phyloP scores from a whole-genome alignment of 1,284 basidiomycete species.

The Ceratobasidium sp. region DNA sequence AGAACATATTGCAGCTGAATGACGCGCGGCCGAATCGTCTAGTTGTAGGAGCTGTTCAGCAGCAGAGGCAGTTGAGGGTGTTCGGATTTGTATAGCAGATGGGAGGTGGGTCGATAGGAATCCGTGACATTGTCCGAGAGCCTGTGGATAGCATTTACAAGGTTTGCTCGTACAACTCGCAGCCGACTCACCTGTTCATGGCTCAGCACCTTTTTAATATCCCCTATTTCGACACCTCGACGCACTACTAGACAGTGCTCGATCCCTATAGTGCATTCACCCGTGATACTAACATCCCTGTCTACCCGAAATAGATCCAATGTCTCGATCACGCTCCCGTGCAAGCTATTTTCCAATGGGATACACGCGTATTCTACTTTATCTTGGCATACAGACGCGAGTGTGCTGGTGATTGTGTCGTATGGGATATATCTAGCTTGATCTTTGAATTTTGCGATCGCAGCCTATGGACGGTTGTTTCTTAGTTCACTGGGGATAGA shows the following conservation, averaged over 20 bases:
- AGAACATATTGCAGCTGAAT: slow-evolving; percentile 48
- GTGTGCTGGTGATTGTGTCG: slow-evolving; percentile 46
- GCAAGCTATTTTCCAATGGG: slow-evolving; percentile 48
- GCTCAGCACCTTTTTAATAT: slow-evolving; percentile 46
- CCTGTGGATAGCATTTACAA: slow-evolving; percentile 21
- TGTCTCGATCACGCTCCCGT: slow-evolving; percentile 49
- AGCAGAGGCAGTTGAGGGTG: slow-evolving; percentile 49
- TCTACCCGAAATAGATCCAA: slow-evolving; percentile 47
- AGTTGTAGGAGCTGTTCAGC: slow-evolving; percentile 46
- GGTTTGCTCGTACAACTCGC: too few relatives aligned
- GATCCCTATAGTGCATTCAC: slow-evolving; percentile 46
- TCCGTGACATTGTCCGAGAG: slow-evolving; percentile 48
- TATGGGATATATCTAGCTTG: slow-evolving; percentile 42
- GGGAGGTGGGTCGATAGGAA: slow-evolving; percentile 45
- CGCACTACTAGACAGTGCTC: slow-evolving; percentile 47
- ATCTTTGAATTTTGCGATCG: slow-evolving; percentile 45
- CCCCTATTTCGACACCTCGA: slow-evolving; percentile 42
- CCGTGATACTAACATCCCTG: slow-evolving; percentile 35
- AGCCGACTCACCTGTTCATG: slow-evolving; percentile 48
- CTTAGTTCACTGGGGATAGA: background rate
- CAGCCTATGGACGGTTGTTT: slow-evolving; percentile 39
- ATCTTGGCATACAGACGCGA: slow-evolving; percentile 26
- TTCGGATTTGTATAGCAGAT: slow-evolving; percentile 30
- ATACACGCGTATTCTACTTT: slow-evolving; percentile 45
- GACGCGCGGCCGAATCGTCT: slow-evolving; percentile 20